Evolutionary conservation across 1,284 basidiomycete genomes (phyloP), one percentile per base, ranked within the genome.

Genomic region (Neonothopanus nambi): DNA sequence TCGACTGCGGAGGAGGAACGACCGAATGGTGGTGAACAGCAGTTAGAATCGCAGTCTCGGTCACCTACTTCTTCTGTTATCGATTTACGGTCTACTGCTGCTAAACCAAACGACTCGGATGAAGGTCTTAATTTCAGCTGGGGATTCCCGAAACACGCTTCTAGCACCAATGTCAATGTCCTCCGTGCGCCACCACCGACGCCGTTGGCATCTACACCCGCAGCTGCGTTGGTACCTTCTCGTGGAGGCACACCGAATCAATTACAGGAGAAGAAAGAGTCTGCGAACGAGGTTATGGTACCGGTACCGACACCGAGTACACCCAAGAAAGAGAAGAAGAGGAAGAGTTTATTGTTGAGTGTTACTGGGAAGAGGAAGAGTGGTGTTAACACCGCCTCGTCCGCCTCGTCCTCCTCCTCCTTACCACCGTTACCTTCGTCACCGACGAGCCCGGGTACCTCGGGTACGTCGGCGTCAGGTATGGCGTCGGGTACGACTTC

Each of bases 61-160:
- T 48, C 52, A 3, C 52, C 52, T 21, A 38, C 52, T 18, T 54
- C 52, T 21, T 54, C 52, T 13, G 30, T 54, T 5, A 39, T 42
- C 2, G 39, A 54, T 30, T 36, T 54, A 9, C 45, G 44, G 21
- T 35, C 26, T 20, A 12, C 11, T 12, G 15, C n/a, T n/a, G 20
- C 38, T 15, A 33, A 35, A 1, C 30, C 30, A 33, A 50, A n/a
- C 8, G 40, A 39, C 28, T 6, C 28, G 7, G 48, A 50, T 18
- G 26, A 23, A 21, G 20, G 9, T 12, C 15, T 42, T 12, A 42
- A 26, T 23, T n/a, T 51, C 8, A 23, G 20, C 24, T 44, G 49
- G 49, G 49, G 40, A 26, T 28, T 51, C 33, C 40, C 49, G 7
- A 51, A 44, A 28, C 30, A 33, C n/a, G n/a, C 9, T 33, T 33